Evolutionary conservation across 2,329 filamentous ascomycete genomes (phyloP).

Genomic region (Talaromyces sp.): DNA sequence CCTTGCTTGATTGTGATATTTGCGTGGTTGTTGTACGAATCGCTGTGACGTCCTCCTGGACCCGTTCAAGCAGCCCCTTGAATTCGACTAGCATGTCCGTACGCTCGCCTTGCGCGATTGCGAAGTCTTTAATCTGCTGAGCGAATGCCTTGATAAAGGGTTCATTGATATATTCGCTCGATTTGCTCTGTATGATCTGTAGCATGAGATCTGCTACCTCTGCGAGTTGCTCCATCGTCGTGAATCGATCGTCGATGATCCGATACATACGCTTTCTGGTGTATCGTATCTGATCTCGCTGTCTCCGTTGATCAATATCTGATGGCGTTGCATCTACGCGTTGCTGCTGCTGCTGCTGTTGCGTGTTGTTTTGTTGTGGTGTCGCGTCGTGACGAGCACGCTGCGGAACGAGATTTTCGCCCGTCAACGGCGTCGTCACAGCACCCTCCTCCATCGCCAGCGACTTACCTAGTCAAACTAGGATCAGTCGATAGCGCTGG

Average conservation of each 20-base stretch:
- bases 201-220: background rate
- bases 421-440: background rate
- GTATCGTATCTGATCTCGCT: too few species aligned
- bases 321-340: too few species aligned
- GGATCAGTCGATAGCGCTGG: background rate
- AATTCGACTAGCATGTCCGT: accelerated
- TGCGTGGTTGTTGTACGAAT: background rate
- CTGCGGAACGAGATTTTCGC: background rate
- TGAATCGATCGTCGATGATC: background rate
- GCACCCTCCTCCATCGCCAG: background rate
- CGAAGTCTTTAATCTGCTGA: background rate
- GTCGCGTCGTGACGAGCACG: background rate
- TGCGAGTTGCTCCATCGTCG: background rate
- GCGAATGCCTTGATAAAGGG: background rate
- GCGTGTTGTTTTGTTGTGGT: background rate
- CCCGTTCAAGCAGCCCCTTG: background rate
- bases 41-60: background rate
- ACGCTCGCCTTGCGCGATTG: background rate
- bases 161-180: background rate
- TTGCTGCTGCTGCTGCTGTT: background rate
- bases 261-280: accelerated
- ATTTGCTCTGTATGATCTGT: background rate
- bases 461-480: background rate
- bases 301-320: too few species aligned
- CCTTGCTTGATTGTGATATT: background rate